These are phyloP conservation scores for Diplocarpon rosae DNA, from an alignment of 2,329 filamentous ascomycete species.

Conservation along the genomic window DNA sequence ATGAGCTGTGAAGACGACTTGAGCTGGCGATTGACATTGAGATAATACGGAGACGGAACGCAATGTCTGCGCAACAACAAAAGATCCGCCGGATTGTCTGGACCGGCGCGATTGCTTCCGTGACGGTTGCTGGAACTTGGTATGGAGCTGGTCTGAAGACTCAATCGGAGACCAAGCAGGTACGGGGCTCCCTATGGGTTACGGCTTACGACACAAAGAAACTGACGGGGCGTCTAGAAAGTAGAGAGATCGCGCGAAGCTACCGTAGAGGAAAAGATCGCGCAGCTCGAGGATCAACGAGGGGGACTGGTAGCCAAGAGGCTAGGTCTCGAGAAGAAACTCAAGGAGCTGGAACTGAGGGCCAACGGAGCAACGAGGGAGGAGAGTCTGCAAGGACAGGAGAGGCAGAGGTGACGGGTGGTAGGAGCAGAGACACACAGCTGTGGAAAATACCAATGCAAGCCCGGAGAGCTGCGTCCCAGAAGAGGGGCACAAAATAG, in stretches of 20 bases:
- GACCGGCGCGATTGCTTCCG: conserved; percentile 42
- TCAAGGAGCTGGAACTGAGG: conserved; percentile 37
- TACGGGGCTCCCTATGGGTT: conserved; percentile 25
- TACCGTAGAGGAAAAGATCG: conserved; percentile 41
- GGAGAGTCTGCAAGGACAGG: conserved; percentile 28
- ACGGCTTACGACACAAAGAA: neutral
- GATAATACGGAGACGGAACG: neutral
- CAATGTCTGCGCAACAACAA: conserved; percentile 19
- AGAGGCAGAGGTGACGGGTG: conserved; percentile 17
- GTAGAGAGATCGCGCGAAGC: conserved; percentile 37
- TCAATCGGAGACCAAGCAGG: conserved; percentile 39
- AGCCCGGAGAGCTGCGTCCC: no score
- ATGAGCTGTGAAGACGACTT: neutral
- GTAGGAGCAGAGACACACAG: no score
- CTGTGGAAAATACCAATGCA: no score
- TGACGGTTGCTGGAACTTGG: conserved; percentile 45
- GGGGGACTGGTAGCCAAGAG: conserved; percentile 39
- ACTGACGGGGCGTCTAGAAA: conserved; percentile 25
- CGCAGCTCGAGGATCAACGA: conserved; percentile 39
- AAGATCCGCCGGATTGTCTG: conserved; percentile 39
- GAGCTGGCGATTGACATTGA: neutral
- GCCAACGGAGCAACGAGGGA: conserved; percentile 30
- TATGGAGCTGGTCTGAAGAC: conserved; percentile 50
- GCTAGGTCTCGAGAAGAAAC: conserved; percentile 44
- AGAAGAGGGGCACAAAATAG: no score